Evolutionary conservation across 2,329 filamentous ascomycete species (phyloP), one percentile per base, ranked within the genome.

Genomic region (Curvularia verruculosa): DNA sequence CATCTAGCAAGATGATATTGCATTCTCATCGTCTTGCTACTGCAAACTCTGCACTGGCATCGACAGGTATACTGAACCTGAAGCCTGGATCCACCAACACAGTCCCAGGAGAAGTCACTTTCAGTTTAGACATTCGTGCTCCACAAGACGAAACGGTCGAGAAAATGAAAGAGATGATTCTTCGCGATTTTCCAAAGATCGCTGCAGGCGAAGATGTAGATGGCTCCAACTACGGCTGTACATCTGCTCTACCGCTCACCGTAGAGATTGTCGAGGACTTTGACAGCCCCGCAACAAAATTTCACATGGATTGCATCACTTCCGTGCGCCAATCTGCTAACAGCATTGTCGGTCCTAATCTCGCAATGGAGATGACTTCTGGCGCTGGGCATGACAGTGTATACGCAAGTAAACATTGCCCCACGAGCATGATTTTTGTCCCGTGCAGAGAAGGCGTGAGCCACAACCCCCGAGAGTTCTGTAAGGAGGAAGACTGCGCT

Each of bases 71-170:
- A 53, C 73, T 92, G 47, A 86, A 82, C 12, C 78, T 87, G 7
- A 83, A 82, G 45, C 89, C 89, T 0, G 88, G 88, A 4, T 88
- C 84, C 58, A 89, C 89, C 15, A 92, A 92, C 73, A 92, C 89
- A 0, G 87, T 92, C 0, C 88, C 89, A 0, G 87, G 88, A 0
- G 75, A 79, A 28, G 89, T 91, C 5, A 81, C 81, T 43, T 90
- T 91, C 73, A 86, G 82, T 28, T 82, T 91, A 5, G 89, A 92
- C 67, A 84, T 91, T 51, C 85, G 89, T 29, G 82, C 85, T 0
- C 82, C 80, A 5, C 79, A 82, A 31, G 84, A 89, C 66, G 77
- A 78, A 23, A 82, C 80, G 2, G 82, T 91, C 1, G 78, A 82
- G 3, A 75, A 77, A n/a, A 80, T 90, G 41, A 87, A 89, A 66